Evolutionary conservation across 257 asterid genomes (phyloP), one percentile per base, ranked within the genome.

Genomic region (Nicotiana tomentosiformis): DNA sequence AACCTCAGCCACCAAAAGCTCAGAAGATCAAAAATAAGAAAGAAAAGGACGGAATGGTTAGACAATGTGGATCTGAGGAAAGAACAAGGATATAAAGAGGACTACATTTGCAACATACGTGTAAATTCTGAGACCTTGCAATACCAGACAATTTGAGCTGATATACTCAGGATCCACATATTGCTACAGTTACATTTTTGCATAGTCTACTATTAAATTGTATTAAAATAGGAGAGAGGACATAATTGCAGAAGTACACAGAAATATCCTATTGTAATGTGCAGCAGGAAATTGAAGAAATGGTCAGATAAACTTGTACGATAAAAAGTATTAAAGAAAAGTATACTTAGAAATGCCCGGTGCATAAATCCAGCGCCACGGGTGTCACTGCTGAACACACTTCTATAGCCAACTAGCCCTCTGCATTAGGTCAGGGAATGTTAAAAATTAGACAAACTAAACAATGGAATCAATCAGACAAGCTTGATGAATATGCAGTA

Each of bases 321-420:
- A 5, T 18, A 53, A 66, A 56, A 66, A 66, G 11, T 23, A 53
- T 32, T 66, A 81, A 56, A 29, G 49, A 83, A 33, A 68, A 85
- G 61, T 90, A 14, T 96, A 94, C 99, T 87, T 88, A 92, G 88
- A 89, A 96, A 96, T 85, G 99, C 98, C 57, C 99, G 99, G 82
- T 96, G 99, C 99, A 96, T 94, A 86, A 96, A 96, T 85, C 99
- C 99, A 60, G 96, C 90, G 87, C 99, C 99, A 65, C 98, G 95
- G 77, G 99, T 96, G 80, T 81, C 97, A 49, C 97, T 94, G 92
- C 94, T 96, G 93, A 96, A 96, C 86, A 96, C 98, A 76, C 94
- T 91, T 91, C 99, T 90, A 87, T 96, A 96, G 77, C 99, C 99
- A 81, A 96, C 98, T 86, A 96, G 86, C 43, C 98, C 99, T 92